Evolutionary conservation across 176 grass and related monocot genomes (phyloP).

Genomic region (Guadua angustifolia): DNA sequence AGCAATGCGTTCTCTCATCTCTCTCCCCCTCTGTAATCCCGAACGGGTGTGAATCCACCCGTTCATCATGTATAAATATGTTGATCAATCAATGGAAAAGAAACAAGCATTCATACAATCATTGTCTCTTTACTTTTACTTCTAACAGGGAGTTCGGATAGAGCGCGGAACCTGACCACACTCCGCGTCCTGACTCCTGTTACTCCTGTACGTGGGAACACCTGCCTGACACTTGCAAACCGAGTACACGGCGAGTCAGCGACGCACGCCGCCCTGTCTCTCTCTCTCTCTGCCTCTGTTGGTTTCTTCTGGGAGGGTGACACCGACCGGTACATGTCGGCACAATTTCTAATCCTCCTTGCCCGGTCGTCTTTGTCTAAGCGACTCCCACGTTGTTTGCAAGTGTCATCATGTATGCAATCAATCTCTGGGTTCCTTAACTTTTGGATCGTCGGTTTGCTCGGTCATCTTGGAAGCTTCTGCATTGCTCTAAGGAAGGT

Average conservation of each 20-base stretch:
- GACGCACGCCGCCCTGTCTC: background rate
- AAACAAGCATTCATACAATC: no score
- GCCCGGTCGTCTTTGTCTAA: background rate
- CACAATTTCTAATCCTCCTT: background rate
- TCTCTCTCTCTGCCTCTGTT: background rate
- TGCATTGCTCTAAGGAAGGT: background rate
- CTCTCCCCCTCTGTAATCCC: no score
- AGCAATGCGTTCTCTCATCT: no score
- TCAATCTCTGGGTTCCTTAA: background rate
- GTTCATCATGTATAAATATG: no score
- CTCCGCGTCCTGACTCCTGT: no score
- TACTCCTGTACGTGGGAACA: background rate
- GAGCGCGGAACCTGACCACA: background rate
- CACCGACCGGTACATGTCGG: slow-evolving; percentile 20
- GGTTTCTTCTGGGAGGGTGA: background rate
- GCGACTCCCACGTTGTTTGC: background rate
- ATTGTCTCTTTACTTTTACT: no score
- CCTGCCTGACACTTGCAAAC: background rate
- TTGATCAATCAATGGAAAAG: no score
- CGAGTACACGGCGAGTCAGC: background rate
- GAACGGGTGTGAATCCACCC: no score
- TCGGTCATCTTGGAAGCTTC: slow-evolving; percentile 25
- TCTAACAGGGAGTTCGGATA: no score
- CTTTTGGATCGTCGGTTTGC: background rate
- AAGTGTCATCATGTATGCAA: slow-evolving; percentile 15